A percentile compares a stretch with the other conserved stretches of the same genome.
Conservation (phyloP, 73 alveolate genomes). For the Paramecium sonneborni region DNA sequence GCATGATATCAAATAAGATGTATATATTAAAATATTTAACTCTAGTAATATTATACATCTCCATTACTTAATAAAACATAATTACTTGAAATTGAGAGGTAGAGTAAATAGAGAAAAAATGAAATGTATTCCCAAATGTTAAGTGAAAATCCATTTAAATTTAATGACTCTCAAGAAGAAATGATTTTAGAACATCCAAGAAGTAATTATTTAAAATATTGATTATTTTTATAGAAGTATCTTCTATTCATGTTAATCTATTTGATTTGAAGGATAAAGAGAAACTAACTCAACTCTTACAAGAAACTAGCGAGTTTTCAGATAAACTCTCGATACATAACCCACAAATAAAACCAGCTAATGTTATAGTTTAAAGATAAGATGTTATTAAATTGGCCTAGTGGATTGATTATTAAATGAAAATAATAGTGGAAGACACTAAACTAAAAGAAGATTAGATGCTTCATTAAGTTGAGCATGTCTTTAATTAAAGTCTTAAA, state of each 20-base stretch:
- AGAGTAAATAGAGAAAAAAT: constrained; percentile 8
- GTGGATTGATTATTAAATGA: constrained; percentile 18
- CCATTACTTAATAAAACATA: not conserved
- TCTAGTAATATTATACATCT: constrained; percentile 30
- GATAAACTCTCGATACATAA: constrained; percentile 22
- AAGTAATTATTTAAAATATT: not conserved
- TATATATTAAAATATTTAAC: not conserved
- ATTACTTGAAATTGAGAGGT: constrained; percentile 19
- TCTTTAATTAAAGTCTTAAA: constrained; percentile 29
- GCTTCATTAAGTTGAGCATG: constrained; percentile 13
- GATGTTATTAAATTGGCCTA: constrained; percentile 43
- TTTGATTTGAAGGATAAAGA: constrained; percentile 16
- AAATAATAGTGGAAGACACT: not conserved
- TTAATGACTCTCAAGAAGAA: not conserved
- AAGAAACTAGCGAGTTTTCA: constrained; percentile 35
- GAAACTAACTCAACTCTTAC: not conserved
- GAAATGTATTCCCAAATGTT: constrained; percentile 48
- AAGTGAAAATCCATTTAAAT: constrained; percentile 41
- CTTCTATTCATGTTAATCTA: not conserved
- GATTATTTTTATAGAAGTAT: constrained; percentile 4
- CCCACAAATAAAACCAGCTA: not conserved
- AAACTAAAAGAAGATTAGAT: not conserved
- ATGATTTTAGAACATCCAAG: not conserved
- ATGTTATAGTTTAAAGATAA: not conserved
- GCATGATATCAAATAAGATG: not conserved